phyloP scores from a whole-genome alignment of 148 eudicot genomes.

The Camellia japonica region DNA sequence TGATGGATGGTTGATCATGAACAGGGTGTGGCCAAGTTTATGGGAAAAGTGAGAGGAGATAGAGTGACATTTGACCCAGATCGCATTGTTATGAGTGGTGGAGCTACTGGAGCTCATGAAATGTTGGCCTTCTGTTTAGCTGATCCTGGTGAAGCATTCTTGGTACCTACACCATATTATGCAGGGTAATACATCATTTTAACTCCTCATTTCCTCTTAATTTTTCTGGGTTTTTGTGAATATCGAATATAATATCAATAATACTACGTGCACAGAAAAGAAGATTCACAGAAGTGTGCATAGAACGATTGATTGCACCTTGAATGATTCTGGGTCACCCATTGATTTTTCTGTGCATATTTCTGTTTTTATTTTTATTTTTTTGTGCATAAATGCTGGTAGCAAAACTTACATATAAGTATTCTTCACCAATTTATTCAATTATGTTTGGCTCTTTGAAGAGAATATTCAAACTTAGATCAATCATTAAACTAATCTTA shows the following conservation, averaged over 20 bases:
- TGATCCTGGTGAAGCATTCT: conserved; percentile 54
- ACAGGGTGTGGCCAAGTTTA: conserved; percentile 51
- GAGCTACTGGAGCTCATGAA: conserved; percentile 65
- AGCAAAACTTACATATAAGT: too few relatives aligned
- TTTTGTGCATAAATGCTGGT: too few relatives aligned
- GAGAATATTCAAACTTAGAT: not conserved
- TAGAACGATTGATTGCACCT: too few relatives aligned
- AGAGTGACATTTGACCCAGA: conserved; percentile 45
- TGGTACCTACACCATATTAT: conserved; percentile 63
- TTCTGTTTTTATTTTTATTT: too few relatives aligned
- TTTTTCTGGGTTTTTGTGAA: not conserved
- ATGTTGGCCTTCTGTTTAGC: conserved; percentile 52
- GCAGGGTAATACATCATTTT: conserved; percentile 36
- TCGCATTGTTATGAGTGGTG: conserved; percentile 59
- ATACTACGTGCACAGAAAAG: too few relatives aligned
- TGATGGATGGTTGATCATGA: not conserved
- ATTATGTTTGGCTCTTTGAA: too few relatives aligned
- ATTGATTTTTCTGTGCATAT: too few relatives aligned
- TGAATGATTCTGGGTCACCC: too few relatives aligned
- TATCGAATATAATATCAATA: too few relatives aligned
- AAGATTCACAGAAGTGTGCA: too few relatives aligned
- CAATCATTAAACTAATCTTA: not conserved
- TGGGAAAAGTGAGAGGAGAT: conserved; percentile 53
- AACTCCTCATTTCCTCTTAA: not conserved
- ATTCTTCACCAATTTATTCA: too few relatives aligned